These are phyloP conservation scores for Podila verticillata DNA, from an alignment of 192 early-diverging fungal genomes.

Conservation along the genomic window DNA sequence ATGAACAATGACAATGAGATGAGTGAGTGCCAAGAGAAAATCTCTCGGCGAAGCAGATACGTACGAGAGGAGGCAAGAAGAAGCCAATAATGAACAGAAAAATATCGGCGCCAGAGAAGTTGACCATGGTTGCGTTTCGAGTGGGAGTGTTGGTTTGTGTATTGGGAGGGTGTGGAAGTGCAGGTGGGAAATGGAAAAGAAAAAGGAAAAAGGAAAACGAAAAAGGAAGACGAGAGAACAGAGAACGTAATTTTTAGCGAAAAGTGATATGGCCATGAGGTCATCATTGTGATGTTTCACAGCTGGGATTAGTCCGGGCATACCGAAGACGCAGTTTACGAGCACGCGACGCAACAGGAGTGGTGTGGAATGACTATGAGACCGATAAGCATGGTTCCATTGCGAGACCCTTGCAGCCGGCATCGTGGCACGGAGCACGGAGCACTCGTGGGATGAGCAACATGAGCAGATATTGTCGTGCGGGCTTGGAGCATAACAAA, in stretches of 20 bases:
- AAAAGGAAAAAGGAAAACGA: not conserved
- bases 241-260: too few species aligned
- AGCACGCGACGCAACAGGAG: too few species aligned
- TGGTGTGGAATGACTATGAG: too few species aligned
- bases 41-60: not conserved
- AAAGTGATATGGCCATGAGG: not conserved
- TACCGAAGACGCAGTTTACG: too few species aligned
- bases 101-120: slow-evolving; percentile 28
- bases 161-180: not conserved
- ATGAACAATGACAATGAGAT: not conserved
- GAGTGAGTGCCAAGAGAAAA: not conserved
- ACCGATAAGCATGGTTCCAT: too few species aligned
- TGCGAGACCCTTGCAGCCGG: too few species aligned
- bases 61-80: slow-evolving; percentile 35
- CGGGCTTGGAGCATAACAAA: too few species aligned
- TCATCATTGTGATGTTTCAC: too few species aligned
- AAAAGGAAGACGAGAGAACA: not conserved
- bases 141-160: not conserved
- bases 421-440: too few species aligned
- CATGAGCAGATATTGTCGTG: too few species aligned
- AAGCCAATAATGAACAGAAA: slow-evolving; percentile 31
- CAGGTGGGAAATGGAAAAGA: not conserved
- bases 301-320: too few species aligned
- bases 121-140: slow-evolving; percentile 12
- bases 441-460: too few species aligned